Percentiles rank a stretch among this genome's conserved stretches.
Conservation (phyloP, 176 grass and related monocot species). For the Avena sativa region DNA sequence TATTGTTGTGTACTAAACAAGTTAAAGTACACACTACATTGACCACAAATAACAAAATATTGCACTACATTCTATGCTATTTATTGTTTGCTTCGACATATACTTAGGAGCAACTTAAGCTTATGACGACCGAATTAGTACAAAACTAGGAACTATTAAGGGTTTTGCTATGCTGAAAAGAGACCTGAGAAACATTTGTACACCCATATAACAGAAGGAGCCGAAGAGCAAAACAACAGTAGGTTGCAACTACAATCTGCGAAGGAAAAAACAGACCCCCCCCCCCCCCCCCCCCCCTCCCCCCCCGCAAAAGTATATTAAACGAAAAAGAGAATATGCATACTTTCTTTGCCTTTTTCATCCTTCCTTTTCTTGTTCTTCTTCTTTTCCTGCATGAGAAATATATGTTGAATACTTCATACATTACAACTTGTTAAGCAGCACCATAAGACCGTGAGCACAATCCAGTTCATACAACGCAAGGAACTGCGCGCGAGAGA, state of each 20-base stretch:
- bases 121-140: neutral
- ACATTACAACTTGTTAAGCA: constrained; percentile 42
- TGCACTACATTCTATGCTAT: neutral
- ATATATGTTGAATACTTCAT: neutral
- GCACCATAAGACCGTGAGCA: neutral
- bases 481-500: neutral
- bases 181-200: neutral
- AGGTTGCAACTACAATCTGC: neutral
- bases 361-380: constrained; percentile 71
- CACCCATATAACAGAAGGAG: neutral
- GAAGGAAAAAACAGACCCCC: neutral
- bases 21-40: neutral
- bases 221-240: neutral
- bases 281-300: too few relatives aligned
- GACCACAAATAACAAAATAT: constrained; percentile 16
- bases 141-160: neutral
- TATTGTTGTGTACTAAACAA: too few relatives aligned
- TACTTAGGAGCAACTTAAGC: neutral
- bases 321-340: neutral
- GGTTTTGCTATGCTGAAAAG: neutral
- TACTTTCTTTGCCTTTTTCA: constrained; percentile 69
- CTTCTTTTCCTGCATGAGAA: constrained; percentile 63
- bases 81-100: neutral
- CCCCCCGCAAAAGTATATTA: neutral
- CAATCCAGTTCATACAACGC: neutral